A percentile compares a stretch with the other conserved stretches of the same genome.
These are phyloP conservation scores for Geranomyces variabilis DNA, from an alignment of 192 early-diverging fungal species.

Conservation along the genomic window DNA sequence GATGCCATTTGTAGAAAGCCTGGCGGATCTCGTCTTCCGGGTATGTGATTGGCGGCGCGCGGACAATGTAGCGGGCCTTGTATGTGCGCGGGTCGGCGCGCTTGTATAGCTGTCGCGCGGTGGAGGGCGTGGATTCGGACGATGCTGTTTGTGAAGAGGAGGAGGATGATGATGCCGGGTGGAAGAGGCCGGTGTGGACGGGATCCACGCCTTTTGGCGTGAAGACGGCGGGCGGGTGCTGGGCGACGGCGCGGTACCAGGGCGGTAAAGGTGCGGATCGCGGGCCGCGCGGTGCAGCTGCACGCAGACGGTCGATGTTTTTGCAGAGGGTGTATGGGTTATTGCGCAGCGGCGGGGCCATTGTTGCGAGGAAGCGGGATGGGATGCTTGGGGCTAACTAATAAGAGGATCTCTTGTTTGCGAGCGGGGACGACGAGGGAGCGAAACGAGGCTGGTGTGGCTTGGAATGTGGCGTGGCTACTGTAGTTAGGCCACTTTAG, in stretches of 20 bases:
- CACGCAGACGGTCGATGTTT: conserved; percentile 20
- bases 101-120: conserved; percentile 3
- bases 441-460: too few species aligned
- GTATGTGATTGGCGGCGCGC: conserved; percentile 68
- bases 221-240: conserved; percentile 15
- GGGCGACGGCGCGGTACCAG: conserved; percentile 26
- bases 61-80: conserved; percentile 24
- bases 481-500: too few species aligned
- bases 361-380: too few species aligned
- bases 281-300: neutral
- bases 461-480: too few species aligned
- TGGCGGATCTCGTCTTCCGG: conserved; percentile 85
- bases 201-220: conserved; percentile 20
- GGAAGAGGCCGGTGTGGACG: conserved; percentile 19
- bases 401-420: too few species aligned
- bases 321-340: conserved; percentile 32
- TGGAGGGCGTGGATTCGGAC: neutral
- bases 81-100: conserved; percentile 21
- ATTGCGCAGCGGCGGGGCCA: conserved; percentile 32
- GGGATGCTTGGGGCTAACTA: too few species aligned
- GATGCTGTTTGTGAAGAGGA: neutral
- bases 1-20: conserved; percentile 91
- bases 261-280: conserved; percentile 7
- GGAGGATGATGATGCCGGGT: neutral
- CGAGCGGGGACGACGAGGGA: too few species aligned